These are phyloP conservation scores for Suillus spraguei DNA, from an alignment of 768 basidiomycete species.

Conservation along the genomic window DNA sequence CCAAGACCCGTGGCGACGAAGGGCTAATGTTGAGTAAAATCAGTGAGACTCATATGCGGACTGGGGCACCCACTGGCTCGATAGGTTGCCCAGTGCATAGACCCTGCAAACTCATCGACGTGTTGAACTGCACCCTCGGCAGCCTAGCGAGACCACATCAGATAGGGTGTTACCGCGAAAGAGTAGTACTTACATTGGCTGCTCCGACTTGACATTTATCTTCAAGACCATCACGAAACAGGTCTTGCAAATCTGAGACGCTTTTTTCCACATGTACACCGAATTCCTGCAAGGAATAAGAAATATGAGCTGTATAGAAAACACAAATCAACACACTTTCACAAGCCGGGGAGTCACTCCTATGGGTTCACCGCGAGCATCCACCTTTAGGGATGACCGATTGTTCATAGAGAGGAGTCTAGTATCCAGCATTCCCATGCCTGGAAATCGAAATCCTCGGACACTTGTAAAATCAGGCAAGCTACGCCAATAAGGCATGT, in stretches of 20 bases:
- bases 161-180: not conserved
- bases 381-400: constrained; percentile 41
- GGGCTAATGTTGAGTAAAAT: constrained; percentile 29
- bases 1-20: constrained; percentile 57
- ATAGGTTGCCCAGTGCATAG: constrained; percentile 65
- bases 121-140: constrained; percentile 48
- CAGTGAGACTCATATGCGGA: constrained; percentile 17
- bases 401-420: constrained; percentile 19
- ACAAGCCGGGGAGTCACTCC: constrained; percentile 51
- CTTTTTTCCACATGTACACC: constrained; percentile 43
- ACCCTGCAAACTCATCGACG: constrained; percentile 49
- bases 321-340: constrained; percentile 32
- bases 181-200: constrained; percentile 23
- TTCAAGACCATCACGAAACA: constrained; percentile 57
- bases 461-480: not conserved
- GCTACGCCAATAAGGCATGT: constrained; percentile 16
- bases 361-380: constrained; percentile 41
- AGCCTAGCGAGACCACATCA: constrained; percentile 25
- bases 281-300: constrained; percentile 44
- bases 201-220: constrained; percentile 59
- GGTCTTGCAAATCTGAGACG: constrained; percentile 47
- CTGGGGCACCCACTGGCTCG: constrained; percentile 49
- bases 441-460: not conserved
- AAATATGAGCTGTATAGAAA: not conserved
- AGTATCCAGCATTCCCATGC: not conserved